Percentiles rank a stretch among this genome's conserved stretches.
Conservation (phyloP, 805 yeast species). For the Nakazawaea populi region DNA sequence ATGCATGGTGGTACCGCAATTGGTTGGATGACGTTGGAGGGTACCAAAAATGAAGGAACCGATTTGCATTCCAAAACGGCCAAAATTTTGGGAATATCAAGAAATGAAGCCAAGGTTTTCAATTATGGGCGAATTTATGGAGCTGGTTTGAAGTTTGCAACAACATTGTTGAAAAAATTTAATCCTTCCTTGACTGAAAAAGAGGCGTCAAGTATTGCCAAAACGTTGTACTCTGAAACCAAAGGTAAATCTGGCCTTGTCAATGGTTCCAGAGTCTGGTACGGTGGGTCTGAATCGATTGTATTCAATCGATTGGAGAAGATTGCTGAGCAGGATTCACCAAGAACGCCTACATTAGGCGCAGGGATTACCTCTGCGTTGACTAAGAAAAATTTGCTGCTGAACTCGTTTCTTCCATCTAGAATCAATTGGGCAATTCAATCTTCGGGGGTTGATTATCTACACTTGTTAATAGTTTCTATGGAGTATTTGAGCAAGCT, state of each 20-base stretch:
- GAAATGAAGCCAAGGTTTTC: constrained; percentile 92
- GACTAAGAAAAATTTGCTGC: constrained; percentile 55
- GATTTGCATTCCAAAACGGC: constrained; percentile 96
- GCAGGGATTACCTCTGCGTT: constrained; percentile 91
- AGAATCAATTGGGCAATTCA: constrained; percentile 97
- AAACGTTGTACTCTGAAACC: constrained; percentile 67
- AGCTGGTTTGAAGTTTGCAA: constrained; percentile 90
- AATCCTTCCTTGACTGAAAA: constrained; percentile 62
- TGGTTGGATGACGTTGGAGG: constrained; percentile 99
- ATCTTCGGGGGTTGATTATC: constrained; percentile 94
- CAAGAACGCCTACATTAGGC: constrained; percentile 87
- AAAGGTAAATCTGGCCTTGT: constrained; percentile 54
- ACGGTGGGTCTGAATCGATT: constrained; percentile 92
- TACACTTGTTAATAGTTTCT: constrained; percentile 76
- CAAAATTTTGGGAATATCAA: constrained; percentile 74
- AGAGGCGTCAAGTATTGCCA: constrained; percentile 63
- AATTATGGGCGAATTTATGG: constrained; percentile 98
- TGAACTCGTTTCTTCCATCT: constrained; percentile 73
- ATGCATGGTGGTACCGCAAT: constrained; percentile 94
- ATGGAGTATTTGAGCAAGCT: constrained; percentile 76
- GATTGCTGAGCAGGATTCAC: constrained; percentile 75
- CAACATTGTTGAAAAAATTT: constrained; percentile 76
- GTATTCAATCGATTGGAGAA: constrained; percentile 85
- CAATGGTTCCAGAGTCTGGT: constrained; percentile 38
- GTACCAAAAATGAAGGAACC: constrained; percentile 85